Evolutionary conservation across 1,284 basidiomycete species (phyloP).

Genomic region (Entoloma clypeatum): DNA sequence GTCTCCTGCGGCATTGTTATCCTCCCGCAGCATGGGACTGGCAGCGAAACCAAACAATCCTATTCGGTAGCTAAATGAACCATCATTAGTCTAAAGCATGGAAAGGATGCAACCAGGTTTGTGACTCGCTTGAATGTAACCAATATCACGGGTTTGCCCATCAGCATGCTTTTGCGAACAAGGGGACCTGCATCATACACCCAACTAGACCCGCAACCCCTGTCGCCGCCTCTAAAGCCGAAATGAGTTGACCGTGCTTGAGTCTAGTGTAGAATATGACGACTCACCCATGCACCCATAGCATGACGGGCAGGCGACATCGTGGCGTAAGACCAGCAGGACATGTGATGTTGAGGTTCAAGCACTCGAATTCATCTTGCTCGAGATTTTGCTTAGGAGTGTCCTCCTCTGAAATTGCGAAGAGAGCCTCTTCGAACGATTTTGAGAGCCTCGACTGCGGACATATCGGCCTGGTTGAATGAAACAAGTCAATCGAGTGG

Average conservation of each 20-base stretch:
- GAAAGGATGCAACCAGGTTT: neutral
- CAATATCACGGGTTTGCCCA: slow-evolving; percentile 61
- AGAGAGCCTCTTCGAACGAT: slow-evolving; percentile 55
- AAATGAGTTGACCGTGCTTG: too few species aligned
- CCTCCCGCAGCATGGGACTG: slow-evolving; percentile 56
- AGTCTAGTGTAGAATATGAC: too few species aligned
- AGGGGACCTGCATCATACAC: slow-evolving; percentile 67
- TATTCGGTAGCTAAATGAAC: slow-evolving; percentile 57
- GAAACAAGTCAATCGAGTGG: slow-evolving; percentile 5
- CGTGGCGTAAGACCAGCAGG: slow-evolving; percentile 50
- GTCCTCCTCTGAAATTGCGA: slow-evolving; percentile 53
- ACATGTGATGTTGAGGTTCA: slow-evolving; percentile 74
- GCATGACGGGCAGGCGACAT: slow-evolving; percentile 66
- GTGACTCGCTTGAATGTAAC: slow-evolving; percentile 70
- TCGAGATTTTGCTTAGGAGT: slow-evolving; percentile 51
- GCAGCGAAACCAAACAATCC: slow-evolving; percentile 72
- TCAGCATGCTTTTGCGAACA: slow-evolving; percentile 59
- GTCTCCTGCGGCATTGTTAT: slow-evolving; percentile 58
- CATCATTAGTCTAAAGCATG: slow-evolving; percentile 14
- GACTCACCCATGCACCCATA: slow-evolving; percentile 74
- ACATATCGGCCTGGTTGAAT: slow-evolving; percentile 57
- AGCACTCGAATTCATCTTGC: slow-evolving; percentile 71
- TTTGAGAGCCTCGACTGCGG: slow-evolving; percentile 52
- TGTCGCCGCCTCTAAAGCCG: slow-evolving; percentile 56
- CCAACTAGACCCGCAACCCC: slow-evolving; percentile 72